Evolutionary conservation across 441 rosid species (phyloP).

Genomic region (Populus hybrid): DNA sequence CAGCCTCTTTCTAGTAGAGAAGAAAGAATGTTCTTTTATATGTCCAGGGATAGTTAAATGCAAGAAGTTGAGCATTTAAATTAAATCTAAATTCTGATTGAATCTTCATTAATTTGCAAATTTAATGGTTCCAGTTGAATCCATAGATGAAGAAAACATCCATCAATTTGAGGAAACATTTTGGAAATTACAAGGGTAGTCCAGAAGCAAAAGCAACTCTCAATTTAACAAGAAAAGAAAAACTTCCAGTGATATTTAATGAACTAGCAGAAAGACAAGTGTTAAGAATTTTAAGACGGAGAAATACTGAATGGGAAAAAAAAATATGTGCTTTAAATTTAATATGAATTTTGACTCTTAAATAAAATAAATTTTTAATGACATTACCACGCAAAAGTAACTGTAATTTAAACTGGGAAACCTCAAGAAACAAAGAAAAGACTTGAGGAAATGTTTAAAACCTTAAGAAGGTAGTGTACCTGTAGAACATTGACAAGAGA

Average conservation of each 20-base stretch:
- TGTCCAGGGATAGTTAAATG: neutral
- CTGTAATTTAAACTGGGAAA: neutral
- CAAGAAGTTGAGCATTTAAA: neutral
- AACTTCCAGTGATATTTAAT: neutral
- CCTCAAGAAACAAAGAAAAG: constrained; percentile 6
- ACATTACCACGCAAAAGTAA: neutral
- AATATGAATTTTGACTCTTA: neutral
- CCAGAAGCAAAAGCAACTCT: neutral
- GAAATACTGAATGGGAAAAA: neutral
- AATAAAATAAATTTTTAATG: no score
- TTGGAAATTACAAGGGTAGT: neutral
- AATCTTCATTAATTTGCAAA: neutral
- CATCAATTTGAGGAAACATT: neutral
- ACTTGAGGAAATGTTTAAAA: neutral
- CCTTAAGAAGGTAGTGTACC: constrained; percentile 38
- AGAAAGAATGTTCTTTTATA: neutral
- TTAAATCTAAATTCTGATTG: neutral
- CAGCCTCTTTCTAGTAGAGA: neutral
- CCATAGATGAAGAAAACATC: neutral
- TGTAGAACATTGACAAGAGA: constrained; percentile 57
- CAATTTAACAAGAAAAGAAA: neutral
- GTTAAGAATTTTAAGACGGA: neutral
- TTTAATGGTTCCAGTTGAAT: neutral
- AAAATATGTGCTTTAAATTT: neutral
- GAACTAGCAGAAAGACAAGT: neutral